Percentiles rank a stretch among this genome's conserved stretches.
These are phyloP conservation scores for Saccharomycopsis capsularis DNA, from an alignment of 805 yeast genomes.

Conservation along the genomic window DNA sequence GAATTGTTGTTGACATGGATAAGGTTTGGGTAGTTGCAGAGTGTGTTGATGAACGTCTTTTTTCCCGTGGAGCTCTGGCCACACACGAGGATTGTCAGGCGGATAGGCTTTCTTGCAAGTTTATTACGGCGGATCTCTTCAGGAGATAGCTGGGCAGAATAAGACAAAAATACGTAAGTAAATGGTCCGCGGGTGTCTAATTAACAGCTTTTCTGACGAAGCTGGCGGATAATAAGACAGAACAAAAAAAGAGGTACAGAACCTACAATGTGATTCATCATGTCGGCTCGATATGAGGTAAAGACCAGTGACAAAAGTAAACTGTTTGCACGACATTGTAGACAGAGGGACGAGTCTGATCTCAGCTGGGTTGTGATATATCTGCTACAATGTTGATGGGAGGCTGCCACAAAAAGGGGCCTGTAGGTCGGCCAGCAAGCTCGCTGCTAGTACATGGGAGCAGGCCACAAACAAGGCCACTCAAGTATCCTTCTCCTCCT, in stretches of 20 bases:
- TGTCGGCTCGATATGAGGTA: neutral
- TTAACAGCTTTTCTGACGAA: neutral
- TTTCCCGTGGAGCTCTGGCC: conserved; percentile 75
- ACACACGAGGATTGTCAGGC: conserved; percentile 59
- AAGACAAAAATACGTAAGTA: neutral
- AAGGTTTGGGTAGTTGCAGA: conserved; percentile 38
- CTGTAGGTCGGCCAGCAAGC: no score
- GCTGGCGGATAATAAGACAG: neutral
- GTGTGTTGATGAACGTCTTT: conserved; percentile 62
- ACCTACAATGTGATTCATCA: neutral
- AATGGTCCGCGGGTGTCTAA: neutral
- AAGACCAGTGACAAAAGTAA: no score
- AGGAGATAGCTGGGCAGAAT: conserved; percentile 24
- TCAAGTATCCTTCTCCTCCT: no score
- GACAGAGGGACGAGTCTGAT: no score
- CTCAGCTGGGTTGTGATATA: no score
- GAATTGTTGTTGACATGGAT: conserved; percentile 5
- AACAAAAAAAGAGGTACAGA: neutral
- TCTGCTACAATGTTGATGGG: no score
- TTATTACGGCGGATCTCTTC: conserved; percentile 49
- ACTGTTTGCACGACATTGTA: no score
- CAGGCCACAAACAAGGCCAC: no score
- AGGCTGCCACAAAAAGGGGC: no score
- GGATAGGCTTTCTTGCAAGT: conserved; percentile 54
- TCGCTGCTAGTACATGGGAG: no score